These are phyloP conservation scores for Debaryomyces maramus DNA, from an alignment of 805 yeast species.

Conservation along the genomic window DNA sequence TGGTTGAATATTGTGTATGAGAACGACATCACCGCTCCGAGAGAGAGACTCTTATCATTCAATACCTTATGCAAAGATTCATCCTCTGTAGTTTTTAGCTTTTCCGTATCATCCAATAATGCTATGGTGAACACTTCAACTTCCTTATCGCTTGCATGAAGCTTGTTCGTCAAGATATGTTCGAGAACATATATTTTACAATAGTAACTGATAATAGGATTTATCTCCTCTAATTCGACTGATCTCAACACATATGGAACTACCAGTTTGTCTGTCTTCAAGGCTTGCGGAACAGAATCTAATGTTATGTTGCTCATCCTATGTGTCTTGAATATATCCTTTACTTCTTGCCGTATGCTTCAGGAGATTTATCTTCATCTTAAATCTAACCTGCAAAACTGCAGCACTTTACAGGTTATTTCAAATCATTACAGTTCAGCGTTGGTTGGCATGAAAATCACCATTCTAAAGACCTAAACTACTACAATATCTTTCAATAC, in stretches of 20 bases:
- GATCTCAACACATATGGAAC: slow-evolving; percentile 55
- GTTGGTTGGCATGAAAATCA: neutral
- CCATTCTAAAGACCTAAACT: neutral
- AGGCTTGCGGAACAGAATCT: slow-evolving; percentile 23
- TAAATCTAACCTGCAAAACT: no score
- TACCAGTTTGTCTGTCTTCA: slow-evolving; percentile 34
- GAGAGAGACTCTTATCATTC: slow-evolving; percentile 52
- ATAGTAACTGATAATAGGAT: slow-evolving; percentile 72
- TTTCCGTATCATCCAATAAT: slow-evolving; percentile 72
- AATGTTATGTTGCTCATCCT: slow-evolving; percentile 4
- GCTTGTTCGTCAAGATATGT: slow-evolving; percentile 56
- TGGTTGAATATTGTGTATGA: slow-evolving; percentile 36
- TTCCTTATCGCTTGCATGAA: slow-evolving; percentile 57
- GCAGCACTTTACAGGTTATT: no score
- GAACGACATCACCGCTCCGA: slow-evolving; percentile 31
- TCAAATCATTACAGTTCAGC: no score
- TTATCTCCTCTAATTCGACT: slow-evolving; percentile 52
- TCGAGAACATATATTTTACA: slow-evolving; percentile 72
- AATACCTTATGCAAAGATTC: slow-evolving; percentile 50
- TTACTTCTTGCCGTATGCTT: no score
- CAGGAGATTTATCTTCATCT: no score
- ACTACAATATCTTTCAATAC: no score
- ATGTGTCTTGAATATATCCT: no score
- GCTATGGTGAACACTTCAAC: slow-evolving; percentile 59
- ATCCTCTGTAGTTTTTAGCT: slow-evolving; percentile 43